Evolutionary conservation across 75 land plant genomes (phyloP), one percentile per base, ranked within the genome.

Genomic region (Chamaecyparis obtusa): DNA sequence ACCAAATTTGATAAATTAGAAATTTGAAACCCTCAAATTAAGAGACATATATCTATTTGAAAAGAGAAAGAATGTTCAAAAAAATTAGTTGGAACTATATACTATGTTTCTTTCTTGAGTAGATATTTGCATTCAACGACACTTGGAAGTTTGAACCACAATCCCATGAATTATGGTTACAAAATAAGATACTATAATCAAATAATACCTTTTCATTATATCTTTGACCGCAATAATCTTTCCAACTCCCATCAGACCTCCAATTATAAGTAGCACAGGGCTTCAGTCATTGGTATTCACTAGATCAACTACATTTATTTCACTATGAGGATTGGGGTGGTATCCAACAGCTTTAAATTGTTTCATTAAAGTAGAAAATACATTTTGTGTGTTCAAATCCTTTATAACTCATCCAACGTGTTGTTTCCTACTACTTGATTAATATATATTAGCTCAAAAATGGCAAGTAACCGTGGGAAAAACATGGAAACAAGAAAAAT

Each of bases 181-280:
- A 87, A 87, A 24, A 76, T 10, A 46, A 48, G 21, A 77, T 41
- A 8, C 15, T 21, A 36, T 9, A 44, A 30, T 57, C 60, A 36
- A 79, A 36, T 21, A 79, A 35, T 79, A 95, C 94, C 92, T 91
- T 87, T 93, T 89, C 27, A 94, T 87, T 82, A 95, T 90, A 51
- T 94, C 92, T 75, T 96, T 96, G 60, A 96, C 95, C 48, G 95
- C 98, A 44, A 97, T 95, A 87, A 94, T 94, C 88, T 96, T 96
- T 43, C 97, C 98, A 41, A 95, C 98, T 0, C 98, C 96, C 97
- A 96, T 96, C 5, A 95, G 97, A 56, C 98, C 98, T 51, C 98
- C 98, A 87, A 96, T 95, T 32, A 96, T 86, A 49, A 96, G 95
- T 16, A 96, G 90, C 57, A 96, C 95, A 16, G 98, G 96, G 85